Conservation (phyloP, 345 rosid genomes). For the Corchorus capsularis region DNA sequence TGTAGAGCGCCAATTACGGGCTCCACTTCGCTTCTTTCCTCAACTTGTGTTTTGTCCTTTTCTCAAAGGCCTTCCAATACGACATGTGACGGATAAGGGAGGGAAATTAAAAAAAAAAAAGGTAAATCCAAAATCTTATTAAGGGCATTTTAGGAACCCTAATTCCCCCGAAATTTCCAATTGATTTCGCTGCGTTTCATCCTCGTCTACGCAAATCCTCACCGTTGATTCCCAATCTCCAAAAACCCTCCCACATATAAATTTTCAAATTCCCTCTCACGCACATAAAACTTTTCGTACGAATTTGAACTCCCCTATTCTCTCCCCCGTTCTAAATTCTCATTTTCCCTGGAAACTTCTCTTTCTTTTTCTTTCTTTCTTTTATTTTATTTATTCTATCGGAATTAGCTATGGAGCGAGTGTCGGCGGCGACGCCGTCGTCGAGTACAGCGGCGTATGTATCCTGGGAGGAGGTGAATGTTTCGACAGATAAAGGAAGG, state of each 20-base stretch:
- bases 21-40: constrained; percentile 23
- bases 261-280: constrained; percentile 14
- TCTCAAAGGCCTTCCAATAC: background rate
- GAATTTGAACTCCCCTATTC: background rate
- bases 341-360: background rate
- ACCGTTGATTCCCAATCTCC: constrained; percentile 51
- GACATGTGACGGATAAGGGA: constrained; percentile 21
- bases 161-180: constrained; percentile 30
- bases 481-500: constrained; percentile 52
- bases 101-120: background rate
- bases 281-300: background rate
- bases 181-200: constrained; percentile 15
- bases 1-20: constrained; percentile 43
- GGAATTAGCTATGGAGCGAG: constrained; percentile 23
- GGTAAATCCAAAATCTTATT: background rate
- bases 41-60: constrained; percentile 46
- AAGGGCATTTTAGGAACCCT: constrained; percentile 34
- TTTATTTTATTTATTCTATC: background rate
- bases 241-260: constrained; percentile 45
- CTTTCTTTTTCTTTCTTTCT: background rate
- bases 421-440: constrained; percentile 26
- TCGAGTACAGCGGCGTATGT: constrained; percentile 43
- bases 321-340: background rate
- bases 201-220: constrained; percentile 46
- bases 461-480: constrained; percentile 72